Base-by-base conservation (phyloP, 148 eudicot species). In the Drosera capensis region DNA sequence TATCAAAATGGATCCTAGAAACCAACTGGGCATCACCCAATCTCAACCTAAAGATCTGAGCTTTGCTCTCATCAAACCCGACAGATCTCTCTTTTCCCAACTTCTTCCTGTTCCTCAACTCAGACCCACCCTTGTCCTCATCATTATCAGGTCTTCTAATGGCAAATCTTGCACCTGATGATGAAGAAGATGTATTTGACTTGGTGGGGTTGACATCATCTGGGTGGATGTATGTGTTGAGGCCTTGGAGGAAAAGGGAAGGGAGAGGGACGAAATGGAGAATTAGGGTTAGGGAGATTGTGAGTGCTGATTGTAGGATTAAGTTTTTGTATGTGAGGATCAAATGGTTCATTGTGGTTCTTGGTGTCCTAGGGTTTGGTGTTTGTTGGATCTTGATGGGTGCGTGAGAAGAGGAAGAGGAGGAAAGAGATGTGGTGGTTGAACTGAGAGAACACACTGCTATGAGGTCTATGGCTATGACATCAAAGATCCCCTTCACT, bases 171-270 rank as follows among this genome's bases (percentile, higher is more conserved):
- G 69, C 49, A 19, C 79, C 78, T 26, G 69, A 51, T n/a, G n/a
- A n/a, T n/a, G n/a, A n/a, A n/a, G n/a, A n/a, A n/a, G n/a, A n/a
- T n/a, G n/a, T n/a, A 43, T 71, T 65, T 7, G 77, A 60, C 22
- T 57, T 72, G 26, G 48, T 44, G 23, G 90, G 75, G 49, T 55
- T 68, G 20, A 72, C 94, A 49, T 85, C 99, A 62, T 92, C 99
- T 6, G 99, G 99, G 59, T 92, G 99, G 39, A 92, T 82, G 74
- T 92, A 92, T 9, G 95, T 92, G 79, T 78, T 67, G 65, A 92
- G 82, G 15, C 72, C 80, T 18, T 62, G 58, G 54, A 92, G 86
- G 54, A 78, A 66, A 48, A 92, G 30, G 5, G 68, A 39, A 11
- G 95, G 66, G 51, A 92, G 58, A 16, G 43, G 36, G 71, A 81